phyloP scores from a whole-genome alignment of 129 eudicot species.

The Flaveria ramosissima region DNA sequence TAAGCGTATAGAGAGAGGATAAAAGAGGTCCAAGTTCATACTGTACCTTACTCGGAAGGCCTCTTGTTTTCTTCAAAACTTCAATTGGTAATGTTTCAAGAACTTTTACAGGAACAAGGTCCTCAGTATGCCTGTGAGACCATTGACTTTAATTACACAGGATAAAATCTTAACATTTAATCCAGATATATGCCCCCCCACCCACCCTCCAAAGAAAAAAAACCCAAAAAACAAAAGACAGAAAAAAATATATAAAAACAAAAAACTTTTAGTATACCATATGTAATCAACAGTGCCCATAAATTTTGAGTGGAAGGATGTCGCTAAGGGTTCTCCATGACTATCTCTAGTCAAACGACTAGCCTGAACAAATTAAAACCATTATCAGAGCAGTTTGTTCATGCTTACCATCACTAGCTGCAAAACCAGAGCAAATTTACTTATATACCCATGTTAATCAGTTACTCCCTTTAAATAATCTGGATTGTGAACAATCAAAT shows the following conservation, averaged over 20 bases:
- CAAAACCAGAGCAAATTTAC: not conserved
- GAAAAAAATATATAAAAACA: too few species aligned
- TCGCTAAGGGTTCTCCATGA: conserved; percentile 79
- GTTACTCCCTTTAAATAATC: conserved; percentile 9
- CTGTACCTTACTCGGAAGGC: conserved; percentile 83
- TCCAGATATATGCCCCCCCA: not conserved
- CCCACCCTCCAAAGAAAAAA: not conserved
- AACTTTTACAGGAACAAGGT: conserved; percentile 78
- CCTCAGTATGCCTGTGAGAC: conserved; percentile 68
- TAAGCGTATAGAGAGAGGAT: not conserved
- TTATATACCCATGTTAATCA: not conserved
- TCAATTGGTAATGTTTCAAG: conserved; percentile 69
- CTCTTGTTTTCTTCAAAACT: conserved; percentile 57
- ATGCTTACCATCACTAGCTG: not conserved
- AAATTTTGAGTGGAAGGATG: conserved; percentile 71
- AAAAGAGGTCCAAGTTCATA: not conserved
- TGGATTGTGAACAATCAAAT: not conserved
- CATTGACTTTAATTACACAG: not conserved
- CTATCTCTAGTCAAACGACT: conserved; percentile 58
- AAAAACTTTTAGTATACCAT: conserved; percentile 48
- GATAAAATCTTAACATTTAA: not conserved
- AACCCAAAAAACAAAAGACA: too few species aligned
- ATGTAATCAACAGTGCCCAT: conserved; percentile 93
- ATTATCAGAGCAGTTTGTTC: conserved; percentile 14
- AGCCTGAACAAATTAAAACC: conserved; percentile 50